Evolutionary conservation across 108 stramenopile species (phyloP), one percentile per base, ranked within the genome.

Genomic region (Nitzschia sp.): DNA sequence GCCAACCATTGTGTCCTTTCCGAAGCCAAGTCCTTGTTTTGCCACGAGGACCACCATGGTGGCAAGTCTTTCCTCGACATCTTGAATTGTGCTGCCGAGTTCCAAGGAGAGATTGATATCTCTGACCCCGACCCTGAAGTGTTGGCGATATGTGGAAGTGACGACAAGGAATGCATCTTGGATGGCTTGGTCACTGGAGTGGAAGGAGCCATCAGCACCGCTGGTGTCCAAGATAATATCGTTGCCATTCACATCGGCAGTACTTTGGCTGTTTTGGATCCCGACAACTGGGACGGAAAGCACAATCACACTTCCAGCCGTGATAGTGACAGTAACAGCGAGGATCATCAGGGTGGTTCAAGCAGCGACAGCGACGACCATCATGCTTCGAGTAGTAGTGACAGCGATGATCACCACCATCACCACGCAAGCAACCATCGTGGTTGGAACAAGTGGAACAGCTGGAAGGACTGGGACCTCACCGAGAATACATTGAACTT

Each of bases 1-100:
- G 21, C 41, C 55, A 24, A 67, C 20, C 56, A 44, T 3, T 67
- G 67, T 29, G 6, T 57, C 14, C 41, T 43, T 10, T 56, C 41
- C 3, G 54, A 55, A 55, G 8, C 22, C 12, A 21, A 21, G 12
- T 55, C 54, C 19, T 14, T 55, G 22, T 55, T 55, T 55, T n/a
- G 12, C 6, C 21, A 55, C 19, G 48, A 50, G 19, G 19, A 50
- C 3, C 2, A 5, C 1, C 29, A 34, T 5, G 29, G 29, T 5
- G 29, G 29, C 1, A 34, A 17, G 19, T 50, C 48, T 15, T 19
- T 17, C 48, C 15, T 15, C 3, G 48, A 50, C 19, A 15, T 15
- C 19, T 50, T 17, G 17, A 50, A 19, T 19, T 50, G 48, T 19
- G 19, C 15, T 17, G 48, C 17, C 6, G 48, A 50, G 19, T 50